A percentile compares a stretch with the other conserved stretches of the same genome.
Evolutionary conservation across 441 rosid species (phyloP).

Genomic region (Populus tomentosa): DNA sequence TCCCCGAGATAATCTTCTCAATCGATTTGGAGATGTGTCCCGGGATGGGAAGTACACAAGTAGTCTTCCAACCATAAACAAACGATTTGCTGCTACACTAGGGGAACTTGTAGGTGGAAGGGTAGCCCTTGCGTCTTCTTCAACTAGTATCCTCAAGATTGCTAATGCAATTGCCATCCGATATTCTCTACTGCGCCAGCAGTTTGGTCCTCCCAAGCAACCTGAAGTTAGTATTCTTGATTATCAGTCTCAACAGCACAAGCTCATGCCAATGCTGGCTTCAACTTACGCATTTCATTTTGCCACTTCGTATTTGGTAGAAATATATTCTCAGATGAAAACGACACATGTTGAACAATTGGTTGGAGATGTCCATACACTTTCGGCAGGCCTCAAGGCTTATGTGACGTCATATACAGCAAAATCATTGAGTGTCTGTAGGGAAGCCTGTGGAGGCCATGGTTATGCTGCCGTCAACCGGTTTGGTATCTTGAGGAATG

Average conservation of each 20-base stretch:
- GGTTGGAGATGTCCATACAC: constrained; percentile 87
- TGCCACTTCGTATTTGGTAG: constrained; percentile 66
- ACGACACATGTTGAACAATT: constrained; percentile 74
- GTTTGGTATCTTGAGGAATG: constrained; percentile 93
- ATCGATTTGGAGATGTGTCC: no score
- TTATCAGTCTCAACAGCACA: constrained; percentile 98
- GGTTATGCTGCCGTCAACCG: constrained; percentile 99
- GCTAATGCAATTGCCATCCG: constrained; percentile 84
- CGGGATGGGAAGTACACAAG: no score
- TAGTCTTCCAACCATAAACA: constrained; percentile 80
- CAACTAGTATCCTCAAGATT: constrained; percentile 79
- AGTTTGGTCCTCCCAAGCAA: constrained; percentile 92
- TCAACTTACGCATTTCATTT: constrained; percentile 94
- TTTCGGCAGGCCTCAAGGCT: constrained; percentile 93
- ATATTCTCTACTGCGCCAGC: constrained; percentile 85
- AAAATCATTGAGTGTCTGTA: constrained; percentile 74
- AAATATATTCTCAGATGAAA: constrained; percentile 87
- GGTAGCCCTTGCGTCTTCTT: constrained; percentile 87
- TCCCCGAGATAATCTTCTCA: no score
- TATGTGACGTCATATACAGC: constrained; percentile 90
- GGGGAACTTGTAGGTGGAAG: constrained; percentile 99
- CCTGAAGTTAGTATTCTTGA: constrained; percentile 97
- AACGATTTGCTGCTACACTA: constrained; percentile 88
- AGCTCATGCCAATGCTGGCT: constrained; percentile 98
- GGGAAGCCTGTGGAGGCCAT: constrained; percentile 99